Conservation (phyloP, 1,284 basidiomycete genomes). For the Moesziomyces sp. region DNA sequence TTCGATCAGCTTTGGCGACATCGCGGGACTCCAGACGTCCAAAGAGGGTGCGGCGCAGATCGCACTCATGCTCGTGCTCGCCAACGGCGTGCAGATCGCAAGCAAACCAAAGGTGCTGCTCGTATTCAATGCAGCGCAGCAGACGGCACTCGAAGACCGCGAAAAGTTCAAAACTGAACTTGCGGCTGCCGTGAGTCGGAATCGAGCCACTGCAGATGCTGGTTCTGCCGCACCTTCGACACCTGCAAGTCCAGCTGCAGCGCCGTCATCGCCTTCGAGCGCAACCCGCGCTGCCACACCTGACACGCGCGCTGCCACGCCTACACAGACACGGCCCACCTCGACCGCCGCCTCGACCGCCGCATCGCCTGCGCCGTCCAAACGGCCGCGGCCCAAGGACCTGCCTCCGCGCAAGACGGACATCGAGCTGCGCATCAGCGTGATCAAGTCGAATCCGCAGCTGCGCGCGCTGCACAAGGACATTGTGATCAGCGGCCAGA, state of each 20-base stretch:
- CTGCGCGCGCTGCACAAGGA: slow-evolving; percentile 62
- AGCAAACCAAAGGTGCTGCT: slow-evolving; percentile 47
- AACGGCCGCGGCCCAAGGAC: slow-evolving; percentile 8
- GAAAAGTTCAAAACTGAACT: slow-evolving; percentile 57
- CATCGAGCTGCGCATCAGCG: slow-evolving; percentile 57
- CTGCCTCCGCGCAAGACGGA: slow-evolving; percentile 30
- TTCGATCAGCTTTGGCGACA: slow-evolving; percentile 31
- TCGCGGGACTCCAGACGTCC: slow-evolving; percentile 53
- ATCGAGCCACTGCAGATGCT: slow-evolving; percentile 19
- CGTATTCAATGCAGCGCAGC: slow-evolving; percentile 51
- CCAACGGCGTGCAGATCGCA: slow-evolving; percentile 38
- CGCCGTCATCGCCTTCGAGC: slow-evolving; percentile 16
- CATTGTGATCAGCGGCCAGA: slow-evolving; percentile 56
- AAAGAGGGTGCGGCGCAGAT: slow-evolving; percentile 55
- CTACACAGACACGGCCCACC: slow-evolving; percentile 10
- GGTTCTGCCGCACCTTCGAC: slow-evolving; percentile 9
- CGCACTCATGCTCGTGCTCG: slow-evolving; percentile 55
- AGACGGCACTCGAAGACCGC: slow-evolving; percentile 45
- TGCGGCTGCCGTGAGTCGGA: slow-evolving; percentile 44
- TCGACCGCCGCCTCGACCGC: slow-evolving; percentile 6
- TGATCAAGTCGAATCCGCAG: slow-evolving; percentile 57
- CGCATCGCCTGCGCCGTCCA: slow-evolving; percentile 3
- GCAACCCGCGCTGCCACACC: slow-evolving; percentile 20
- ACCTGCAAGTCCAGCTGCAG: slow-evolving; percentile 21
- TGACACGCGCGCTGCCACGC: slow-evolving; percentile 13